phyloP scores from a whole-genome alignment of 2,329 filamentous ascomycete species.

The Dryadomyces sulphureus region DNA sequence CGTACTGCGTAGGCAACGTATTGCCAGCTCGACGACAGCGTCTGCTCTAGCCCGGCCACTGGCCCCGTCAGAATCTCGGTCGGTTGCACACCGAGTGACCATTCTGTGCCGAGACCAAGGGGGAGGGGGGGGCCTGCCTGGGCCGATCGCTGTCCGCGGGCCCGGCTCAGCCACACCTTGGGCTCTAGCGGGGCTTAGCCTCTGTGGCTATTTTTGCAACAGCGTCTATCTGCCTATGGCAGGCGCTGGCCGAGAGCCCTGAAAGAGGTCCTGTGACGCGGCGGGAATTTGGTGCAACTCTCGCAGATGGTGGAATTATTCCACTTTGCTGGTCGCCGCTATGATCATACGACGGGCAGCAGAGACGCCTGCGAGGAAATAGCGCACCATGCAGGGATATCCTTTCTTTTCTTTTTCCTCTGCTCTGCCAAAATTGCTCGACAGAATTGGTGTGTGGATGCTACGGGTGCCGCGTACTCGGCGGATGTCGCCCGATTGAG shows the following conservation, averaged over 20 bases:
- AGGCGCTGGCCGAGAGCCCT: no score
- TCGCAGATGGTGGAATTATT: no score
- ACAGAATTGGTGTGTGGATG: no score
- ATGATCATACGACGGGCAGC: no score
- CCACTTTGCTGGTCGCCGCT: no score
- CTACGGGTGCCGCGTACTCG: no score
- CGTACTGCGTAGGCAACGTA: no score
- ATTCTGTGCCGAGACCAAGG: neutral
- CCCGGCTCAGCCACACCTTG: neutral
- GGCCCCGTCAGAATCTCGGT: neutral
- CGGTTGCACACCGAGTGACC: neutral
- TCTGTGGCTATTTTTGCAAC: neutral
- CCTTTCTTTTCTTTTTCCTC: neutral
- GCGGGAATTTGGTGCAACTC: no score
- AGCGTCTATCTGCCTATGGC: neutral
- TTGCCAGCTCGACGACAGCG: neutral
- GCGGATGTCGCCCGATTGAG: no score
- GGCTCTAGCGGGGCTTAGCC: neutral
- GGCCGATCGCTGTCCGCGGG: neutral
- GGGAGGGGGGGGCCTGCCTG: no score
- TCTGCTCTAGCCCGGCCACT: neutral
- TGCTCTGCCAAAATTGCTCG: neutral
- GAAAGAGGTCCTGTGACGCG: no score
- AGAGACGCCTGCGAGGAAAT: no score
- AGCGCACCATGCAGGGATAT: neutral